Evolutionary conservation across 2,329 filamentous ascomycete genomes (phyloP).

Genomic region (Colletotrichum tanaceti): DNA sequence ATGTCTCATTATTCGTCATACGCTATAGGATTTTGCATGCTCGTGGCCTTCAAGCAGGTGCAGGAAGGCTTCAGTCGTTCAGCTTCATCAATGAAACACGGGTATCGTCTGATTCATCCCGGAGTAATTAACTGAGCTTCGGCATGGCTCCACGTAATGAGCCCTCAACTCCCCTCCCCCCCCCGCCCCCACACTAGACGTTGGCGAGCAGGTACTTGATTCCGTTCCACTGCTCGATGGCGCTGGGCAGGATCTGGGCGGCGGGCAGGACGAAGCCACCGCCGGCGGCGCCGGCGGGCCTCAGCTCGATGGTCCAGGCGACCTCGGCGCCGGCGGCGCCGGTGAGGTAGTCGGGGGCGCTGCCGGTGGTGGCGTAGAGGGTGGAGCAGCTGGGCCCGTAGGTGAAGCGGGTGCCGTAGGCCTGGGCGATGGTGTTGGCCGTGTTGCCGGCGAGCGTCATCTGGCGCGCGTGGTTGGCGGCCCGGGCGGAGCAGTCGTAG

Average conservation of each 20-base stretch:
- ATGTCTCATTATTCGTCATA: too few species aligned
- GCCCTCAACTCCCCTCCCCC: too few species aligned
- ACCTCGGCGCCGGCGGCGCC: slow-evolving; percentile 48
- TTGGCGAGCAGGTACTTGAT: slow-evolving; percentile 49
- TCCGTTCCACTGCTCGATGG: slow-evolving; percentile 52
- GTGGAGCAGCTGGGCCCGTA: slow-evolving; percentile 53
- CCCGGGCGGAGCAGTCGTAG: slow-evolving; percentile 55
- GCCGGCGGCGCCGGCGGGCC: slow-evolving; percentile 46
- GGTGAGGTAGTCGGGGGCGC: slow-evolving; percentile 47
- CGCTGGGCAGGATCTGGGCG: slow-evolving; percentile 51
- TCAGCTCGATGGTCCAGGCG: slow-evolving; percentile 55
- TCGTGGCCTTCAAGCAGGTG: too few species aligned
- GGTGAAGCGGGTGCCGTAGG: slow-evolving; percentile 51
- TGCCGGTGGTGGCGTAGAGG: slow-evolving; percentile 51
- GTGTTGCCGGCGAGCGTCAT: slow-evolving; percentile 50
- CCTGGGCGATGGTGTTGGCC: slow-evolving; percentile 48
- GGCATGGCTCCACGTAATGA: fast-evolving
- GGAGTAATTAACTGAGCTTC: not conserved
- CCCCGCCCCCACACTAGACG: slow-evolving; percentile 18
- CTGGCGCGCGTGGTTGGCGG: slow-evolving; percentile 55
- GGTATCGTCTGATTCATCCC: too few species aligned
- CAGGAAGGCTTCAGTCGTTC: too few species aligned
- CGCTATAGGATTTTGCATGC: too few species aligned
- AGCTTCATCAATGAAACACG: too few species aligned
- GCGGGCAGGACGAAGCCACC: slow-evolving; percentile 54